Evolutionary conservation across 805 yeast genomes (phyloP).

Genomic region (Ogataea corticis): DNA sequence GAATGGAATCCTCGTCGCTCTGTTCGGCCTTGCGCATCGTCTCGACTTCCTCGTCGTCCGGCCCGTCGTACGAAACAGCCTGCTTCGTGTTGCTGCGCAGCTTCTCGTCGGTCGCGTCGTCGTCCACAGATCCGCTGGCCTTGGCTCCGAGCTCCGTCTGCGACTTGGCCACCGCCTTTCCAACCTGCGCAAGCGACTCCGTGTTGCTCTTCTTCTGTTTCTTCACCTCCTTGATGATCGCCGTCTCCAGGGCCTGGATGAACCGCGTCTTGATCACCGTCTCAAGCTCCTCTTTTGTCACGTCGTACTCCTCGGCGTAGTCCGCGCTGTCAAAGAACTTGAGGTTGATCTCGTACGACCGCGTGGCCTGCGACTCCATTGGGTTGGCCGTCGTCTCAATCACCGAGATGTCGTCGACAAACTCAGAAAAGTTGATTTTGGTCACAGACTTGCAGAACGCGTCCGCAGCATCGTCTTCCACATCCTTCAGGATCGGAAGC

Average conservation of each 20-base stretch:
- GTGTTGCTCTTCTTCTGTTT: conserved; percentile 62
- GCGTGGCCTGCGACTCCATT: conserved; percentile 44
- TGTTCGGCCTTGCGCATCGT: conserved; percentile 83
- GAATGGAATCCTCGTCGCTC: conserved; percentile 64
- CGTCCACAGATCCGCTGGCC: conserved; percentile 37
- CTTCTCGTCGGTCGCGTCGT: conserved; percentile 64
- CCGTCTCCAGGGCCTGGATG: conserved; percentile 67
- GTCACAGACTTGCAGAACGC: conserved; percentile 90
- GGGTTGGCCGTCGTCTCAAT: conserved; percentile 80
- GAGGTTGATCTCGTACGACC: conserved; percentile 76
- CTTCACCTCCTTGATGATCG: conserved; percentile 77
- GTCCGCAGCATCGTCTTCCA: conserved; percentile 84
- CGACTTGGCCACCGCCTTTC: conserved; percentile 66
- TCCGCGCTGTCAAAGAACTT: conserved; percentile 74
- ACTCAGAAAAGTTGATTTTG: conserved; percentile 80
- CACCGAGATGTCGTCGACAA: conserved; percentile 80
- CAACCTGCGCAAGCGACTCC: conserved; percentile 61
- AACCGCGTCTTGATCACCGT: conserved; percentile 62
- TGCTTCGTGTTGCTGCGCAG: conserved; percentile 68
- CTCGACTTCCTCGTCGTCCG: conserved; percentile 93
- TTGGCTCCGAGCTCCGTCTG: conserved; percentile 44
- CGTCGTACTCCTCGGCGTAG: conserved; percentile 86
- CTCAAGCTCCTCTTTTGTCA: conserved; percentile 77
- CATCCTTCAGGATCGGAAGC: conserved; percentile 77
- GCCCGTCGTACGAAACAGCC: conserved; percentile 89